Evolutionary conservation across 345 rosid genomes (phyloP).

Genomic region (Pseudoturritis turrita): DNA sequence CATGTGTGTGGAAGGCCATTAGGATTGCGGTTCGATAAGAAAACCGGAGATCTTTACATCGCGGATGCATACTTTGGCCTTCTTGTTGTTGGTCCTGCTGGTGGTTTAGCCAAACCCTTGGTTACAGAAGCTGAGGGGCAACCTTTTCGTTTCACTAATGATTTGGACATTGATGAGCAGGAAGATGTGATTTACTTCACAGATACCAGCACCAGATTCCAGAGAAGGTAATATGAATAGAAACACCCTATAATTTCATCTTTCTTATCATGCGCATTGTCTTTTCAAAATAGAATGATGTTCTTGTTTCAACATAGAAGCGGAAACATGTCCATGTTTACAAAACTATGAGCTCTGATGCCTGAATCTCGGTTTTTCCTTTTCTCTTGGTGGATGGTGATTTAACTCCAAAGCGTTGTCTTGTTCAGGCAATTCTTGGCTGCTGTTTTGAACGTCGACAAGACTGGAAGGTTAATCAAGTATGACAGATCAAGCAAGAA

Average conservation of each 20-base stretch:
- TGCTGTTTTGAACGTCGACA: conserved; percentile 45
- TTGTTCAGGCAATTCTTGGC: conserved; percentile 49
- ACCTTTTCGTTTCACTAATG: conserved; percentile 61
- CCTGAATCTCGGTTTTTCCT: neutral
- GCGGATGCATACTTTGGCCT: conserved; percentile 81
- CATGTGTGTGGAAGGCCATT: conserved; percentile 78
- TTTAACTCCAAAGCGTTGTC: neutral
- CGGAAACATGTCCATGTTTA: neutral
- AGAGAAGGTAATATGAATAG: conserved; percentile 48
- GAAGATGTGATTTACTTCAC: conserved; percentile 66
- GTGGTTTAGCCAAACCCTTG: conserved; percentile 54
- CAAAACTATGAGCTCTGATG: neutral
- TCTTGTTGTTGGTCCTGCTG: conserved; percentile 54
- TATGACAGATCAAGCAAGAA: conserved; percentile 51
- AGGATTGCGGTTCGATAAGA: conserved; percentile 57
- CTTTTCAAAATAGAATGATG: neutral
- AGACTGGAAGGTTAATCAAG: conserved; percentile 62
- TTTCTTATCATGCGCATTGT: neutral
- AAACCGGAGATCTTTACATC: conserved; percentile 66
- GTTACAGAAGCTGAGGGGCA: conserved; percentile 56
- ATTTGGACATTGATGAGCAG: conserved; percentile 56
- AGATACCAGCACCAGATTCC: conserved; percentile 54
- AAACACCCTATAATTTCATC: neutral
- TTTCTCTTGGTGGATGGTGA: neutral
- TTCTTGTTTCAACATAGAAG: neutral